phyloP scores from a whole-genome alignment of 73 alveolate species.

The Diophrys sp. region DNA sequence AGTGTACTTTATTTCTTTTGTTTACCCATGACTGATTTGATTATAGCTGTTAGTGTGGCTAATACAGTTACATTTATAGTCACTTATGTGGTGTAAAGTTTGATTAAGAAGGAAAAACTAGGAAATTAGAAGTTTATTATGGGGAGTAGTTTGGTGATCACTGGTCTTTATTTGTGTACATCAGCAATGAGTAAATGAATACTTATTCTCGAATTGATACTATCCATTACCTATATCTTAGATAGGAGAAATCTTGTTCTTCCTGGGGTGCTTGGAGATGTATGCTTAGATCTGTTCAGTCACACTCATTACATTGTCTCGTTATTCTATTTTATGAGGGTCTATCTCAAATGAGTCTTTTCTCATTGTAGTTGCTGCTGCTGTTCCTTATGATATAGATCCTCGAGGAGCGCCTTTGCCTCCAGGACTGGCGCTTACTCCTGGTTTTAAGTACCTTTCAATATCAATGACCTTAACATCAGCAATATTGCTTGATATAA shows the following conservation, averaged over 20 bases:
- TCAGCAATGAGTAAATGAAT: not conserved
- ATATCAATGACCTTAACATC: not conserved
- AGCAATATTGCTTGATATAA: not conserved
- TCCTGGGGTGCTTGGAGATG: not conserved
- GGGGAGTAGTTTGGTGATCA: not conserved
- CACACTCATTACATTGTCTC: too few species aligned
- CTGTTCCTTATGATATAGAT: not conserved
- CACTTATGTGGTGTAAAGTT: not conserved
- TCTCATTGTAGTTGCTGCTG: not conserved
- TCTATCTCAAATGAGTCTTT: not conserved
- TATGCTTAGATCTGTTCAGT: too few species aligned
- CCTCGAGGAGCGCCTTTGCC: too few species aligned
- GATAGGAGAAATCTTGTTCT: not conserved
- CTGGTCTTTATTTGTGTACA: not conserved
- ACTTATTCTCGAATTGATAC: not conserved
- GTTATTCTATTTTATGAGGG: too few species aligned
- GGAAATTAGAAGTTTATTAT: too few species aligned
- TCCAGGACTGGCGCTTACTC: slow-evolving; percentile 1
- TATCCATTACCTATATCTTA: not conserved
- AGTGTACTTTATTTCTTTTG: not conserved
- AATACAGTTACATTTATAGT: not conserved
- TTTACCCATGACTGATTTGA: not conserved
- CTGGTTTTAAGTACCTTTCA: not conserved
- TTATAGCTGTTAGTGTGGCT: not conserved
- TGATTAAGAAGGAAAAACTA: too few species aligned